phyloP scores from a whole-genome alignment of 2,329 filamentous ascomycete genomes.

The Phialophora chinensis region DNA sequence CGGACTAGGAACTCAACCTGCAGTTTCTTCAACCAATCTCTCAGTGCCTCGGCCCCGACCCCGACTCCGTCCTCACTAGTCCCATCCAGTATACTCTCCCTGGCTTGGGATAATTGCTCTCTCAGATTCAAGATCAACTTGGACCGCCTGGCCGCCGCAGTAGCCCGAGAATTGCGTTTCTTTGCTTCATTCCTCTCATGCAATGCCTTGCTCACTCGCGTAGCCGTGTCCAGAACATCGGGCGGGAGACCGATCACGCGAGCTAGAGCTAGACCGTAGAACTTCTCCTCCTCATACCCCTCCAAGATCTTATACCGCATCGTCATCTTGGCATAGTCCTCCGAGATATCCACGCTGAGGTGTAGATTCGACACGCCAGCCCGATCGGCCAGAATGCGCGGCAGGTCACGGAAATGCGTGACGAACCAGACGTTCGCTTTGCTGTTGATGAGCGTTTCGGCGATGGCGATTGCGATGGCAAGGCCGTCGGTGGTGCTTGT shows the following conservation, averaged over 20 bases:
- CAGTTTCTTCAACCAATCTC: slow-evolving; percentile 67
- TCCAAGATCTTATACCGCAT: slow-evolving; percentile 87
- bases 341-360: slow-evolving; percentile 70
- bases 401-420: slow-evolving; percentile 87
- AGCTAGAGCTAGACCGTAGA: slow-evolving; percentile 86
- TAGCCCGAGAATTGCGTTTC: slow-evolving; percentile 63
- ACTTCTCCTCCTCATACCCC: slow-evolving; percentile 71
- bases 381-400: slow-evolving; percentile 74
- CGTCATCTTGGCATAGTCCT: slow-evolving; percentile 61
- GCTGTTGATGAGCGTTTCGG: slow-evolving; percentile 83
- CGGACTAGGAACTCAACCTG: slow-evolving; percentile 75
- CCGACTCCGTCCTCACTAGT: slow-evolving; percentile 60
- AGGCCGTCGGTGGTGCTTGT: slow-evolving; percentile 89
- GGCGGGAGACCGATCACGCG: slow-evolving; percentile 74
- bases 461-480: slow-evolving; percentile 86
- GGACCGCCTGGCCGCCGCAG: slow-evolving; percentile 67
- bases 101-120: slow-evolving; percentile 73
- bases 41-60: slow-evolving; percentile 69
- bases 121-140: slow-evolving; percentile 75
- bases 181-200: slow-evolving; percentile 63
- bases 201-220: slow-evolving; percentile 68
- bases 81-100: slow-evolving; percentile 33
- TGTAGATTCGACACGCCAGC: slow-evolving; percentile 84
- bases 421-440: slow-evolving; percentile 86
- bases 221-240: slow-evolving; percentile 70